phyloP scores from a whole-genome alignment of 345 rosid species.

The Eucalyptus marginata region DNA sequence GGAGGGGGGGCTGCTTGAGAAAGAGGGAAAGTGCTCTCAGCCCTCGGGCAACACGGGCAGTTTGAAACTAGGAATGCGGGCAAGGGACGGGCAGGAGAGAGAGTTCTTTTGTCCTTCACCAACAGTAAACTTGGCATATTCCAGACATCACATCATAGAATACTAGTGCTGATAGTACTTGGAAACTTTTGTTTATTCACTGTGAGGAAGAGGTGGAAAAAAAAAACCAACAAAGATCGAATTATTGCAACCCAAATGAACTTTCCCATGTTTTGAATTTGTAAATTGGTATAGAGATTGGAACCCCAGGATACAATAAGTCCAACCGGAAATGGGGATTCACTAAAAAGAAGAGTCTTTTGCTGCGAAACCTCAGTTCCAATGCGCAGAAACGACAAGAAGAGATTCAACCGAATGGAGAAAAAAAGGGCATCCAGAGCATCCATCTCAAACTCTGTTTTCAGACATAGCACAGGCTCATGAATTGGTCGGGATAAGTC shows the following conservation, averaged over 20 bases:
- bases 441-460: not conserved
- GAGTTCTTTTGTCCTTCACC: not conserved
- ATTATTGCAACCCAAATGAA: not conserved
- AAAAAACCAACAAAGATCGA: not conserved
- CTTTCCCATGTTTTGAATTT: not conserved
- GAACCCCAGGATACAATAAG: not conserved
- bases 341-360: not conserved
- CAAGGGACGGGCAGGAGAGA: slow-evolving; percentile 20
- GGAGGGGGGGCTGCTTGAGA: slow-evolving; percentile 8
- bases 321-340: not conserved
- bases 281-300: not conserved
- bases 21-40: slow-evolving; percentile 32
- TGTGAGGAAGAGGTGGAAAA: not conserved
- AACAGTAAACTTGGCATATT: slow-evolving; percentile 31
- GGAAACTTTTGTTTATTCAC: not conserved
- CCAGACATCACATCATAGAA: slow-evolving; percentile 7
- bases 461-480: not conserved
- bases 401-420: not conserved
- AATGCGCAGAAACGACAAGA: not conserved
- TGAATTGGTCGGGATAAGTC: not conserved
- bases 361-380: not conserved
- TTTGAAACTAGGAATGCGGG: slow-evolving; percentile 9
- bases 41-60: slow-evolving; percentile 59
- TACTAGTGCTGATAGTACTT: not conserved
- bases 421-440: not conserved